A percentile compares a stretch with the other conserved stretches of the same genome.
These are phyloP conservation scores for Cordyceps tenuipes DNA, from an alignment of 2,329 filamentous ascomycete species.

Conservation along the genomic window DNA sequence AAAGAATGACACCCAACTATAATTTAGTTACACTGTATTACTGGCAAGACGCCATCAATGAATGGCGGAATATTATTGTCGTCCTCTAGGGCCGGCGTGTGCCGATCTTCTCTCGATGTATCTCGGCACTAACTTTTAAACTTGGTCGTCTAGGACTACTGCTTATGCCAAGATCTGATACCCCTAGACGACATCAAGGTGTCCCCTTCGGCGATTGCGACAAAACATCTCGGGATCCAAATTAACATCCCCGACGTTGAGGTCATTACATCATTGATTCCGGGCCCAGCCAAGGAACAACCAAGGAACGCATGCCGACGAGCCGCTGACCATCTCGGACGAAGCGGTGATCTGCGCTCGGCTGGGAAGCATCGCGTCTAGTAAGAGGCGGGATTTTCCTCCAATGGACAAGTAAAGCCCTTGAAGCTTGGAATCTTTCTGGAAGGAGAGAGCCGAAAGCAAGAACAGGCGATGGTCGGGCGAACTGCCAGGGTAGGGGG, in stretches of 20 bases:
- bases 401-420: too few relatives aligned
- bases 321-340: too few relatives aligned
- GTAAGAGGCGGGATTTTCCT: too few relatives aligned
- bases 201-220: background rate
- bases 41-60: background rate
- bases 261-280: background rate
- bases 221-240: background rate
- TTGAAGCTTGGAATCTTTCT: background rate
- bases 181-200: background rate
- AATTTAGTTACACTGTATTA: too few relatives aligned
- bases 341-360: too few relatives aligned
- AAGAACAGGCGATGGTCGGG: background rate
- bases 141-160: background rate
- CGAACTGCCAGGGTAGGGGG: too few relatives aligned
- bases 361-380: too few relatives aligned
- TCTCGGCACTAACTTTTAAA: background rate
- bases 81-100: background rate
- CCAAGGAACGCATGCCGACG: too few relatives aligned
- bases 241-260: background rate
- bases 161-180: conserved; percentile 6
- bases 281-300: too few relatives aligned
- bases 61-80: background rate
- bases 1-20: background rate
- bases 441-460: background rate
- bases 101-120: background rate